These are phyloP conservation scores for Sequoia sempervirens DNA, from an alignment of 75 land plant species.

Conservation along the genomic window DNA sequence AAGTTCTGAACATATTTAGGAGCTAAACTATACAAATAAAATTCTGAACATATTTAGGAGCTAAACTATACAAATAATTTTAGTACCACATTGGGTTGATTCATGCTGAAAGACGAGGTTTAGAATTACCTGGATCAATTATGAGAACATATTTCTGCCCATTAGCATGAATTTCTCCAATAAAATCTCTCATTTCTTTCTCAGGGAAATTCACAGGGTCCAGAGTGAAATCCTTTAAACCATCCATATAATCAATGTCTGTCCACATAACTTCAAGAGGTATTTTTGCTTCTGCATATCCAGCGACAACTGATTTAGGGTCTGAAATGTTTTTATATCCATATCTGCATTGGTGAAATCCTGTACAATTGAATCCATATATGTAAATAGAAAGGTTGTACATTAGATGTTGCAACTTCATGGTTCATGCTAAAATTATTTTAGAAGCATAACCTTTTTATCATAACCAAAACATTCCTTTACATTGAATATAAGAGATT, in stretches of 20 bases:
- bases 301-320: slow-evolving; percentile 52
- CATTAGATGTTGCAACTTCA: background rate
- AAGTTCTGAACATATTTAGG: too few species aligned
- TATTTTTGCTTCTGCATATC: slow-evolving; percentile 44
- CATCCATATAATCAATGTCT: slow-evolving; percentile 87
- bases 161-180: slow-evolving; percentile 48
- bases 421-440: background rate
- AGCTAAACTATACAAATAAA: too few species aligned
- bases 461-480: background rate
- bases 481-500: background rate
- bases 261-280: slow-evolving; percentile 85
- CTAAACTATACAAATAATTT: too few species aligned
- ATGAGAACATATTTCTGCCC: slow-evolving; percentile 47
- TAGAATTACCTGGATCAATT: slow-evolving; percentile 34
- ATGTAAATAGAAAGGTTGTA: background rate
- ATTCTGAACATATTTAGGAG: too few species aligned
- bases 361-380: slow-evolving; percentile 21
- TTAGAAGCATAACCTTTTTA: background rate
- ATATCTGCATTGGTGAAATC: slow-evolving; percentile 67
- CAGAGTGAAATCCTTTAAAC: slow-evolving; percentile 65
- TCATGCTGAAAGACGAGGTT: background rate
- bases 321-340: slow-evolving; percentile 53
- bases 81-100: background rate
- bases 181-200: slow-evolving; percentile 47
- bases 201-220: slow-evolving; percentile 67